Percentiles rank a stretch among this genome's conserved stretches.
Conservation (phyloP, 2,329 filamentous ascomycete species). For the Davidsoniella australis region DNA sequence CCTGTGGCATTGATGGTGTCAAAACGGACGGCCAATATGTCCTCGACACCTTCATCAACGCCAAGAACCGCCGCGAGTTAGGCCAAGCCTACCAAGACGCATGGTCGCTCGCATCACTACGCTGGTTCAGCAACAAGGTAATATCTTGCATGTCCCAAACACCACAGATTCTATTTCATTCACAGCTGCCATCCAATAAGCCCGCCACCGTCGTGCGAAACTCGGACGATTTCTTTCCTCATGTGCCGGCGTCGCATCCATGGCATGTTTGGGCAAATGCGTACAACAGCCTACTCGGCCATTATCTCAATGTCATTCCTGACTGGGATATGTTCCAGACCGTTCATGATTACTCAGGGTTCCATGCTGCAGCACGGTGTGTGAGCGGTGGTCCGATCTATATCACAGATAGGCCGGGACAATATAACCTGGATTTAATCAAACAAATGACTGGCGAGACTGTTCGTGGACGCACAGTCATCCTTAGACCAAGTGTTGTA, state of each 20-base stretch:
- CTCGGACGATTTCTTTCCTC: constrained; percentile 83
- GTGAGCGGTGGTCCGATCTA: constrained; percentile 85
- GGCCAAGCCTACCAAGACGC: constrained; percentile 67
- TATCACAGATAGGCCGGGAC: constrained; percentile 76
- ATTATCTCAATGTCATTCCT: constrained; percentile 71
- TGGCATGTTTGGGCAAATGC: constrained; percentile 96
- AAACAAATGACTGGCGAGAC: constrained; percentile 66
- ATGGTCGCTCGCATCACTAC: constrained; percentile 63
- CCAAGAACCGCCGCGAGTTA: constrained; percentile 53
- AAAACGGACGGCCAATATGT: constrained; percentile 92
- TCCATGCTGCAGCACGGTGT: constrained; percentile 80
- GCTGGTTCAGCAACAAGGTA: constrained; percentile 57
- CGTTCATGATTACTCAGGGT: constrained; percentile 50
- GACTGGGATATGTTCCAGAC: constrained; percentile 65
- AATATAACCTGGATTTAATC: constrained; percentile 62
- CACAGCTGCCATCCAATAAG: constrained; percentile 60
- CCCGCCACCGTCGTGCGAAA: constrained; percentile 65
- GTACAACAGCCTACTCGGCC: constrained; percentile 67
- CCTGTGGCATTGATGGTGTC: constrained; percentile 63
- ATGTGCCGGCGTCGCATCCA: constrained; percentile 61
- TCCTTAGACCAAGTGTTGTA: constrained; percentile 59
- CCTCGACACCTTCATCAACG: constrained; percentile 55
- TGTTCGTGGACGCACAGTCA: constrained; percentile 53
- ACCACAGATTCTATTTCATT: constrained; percentile 73
- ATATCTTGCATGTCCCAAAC: constrained; percentile 94